These are phyloP conservation scores for Rickenella mellea DNA, from an alignment of 768 basidiomycete genomes.

Conservation along the genomic window DNA sequence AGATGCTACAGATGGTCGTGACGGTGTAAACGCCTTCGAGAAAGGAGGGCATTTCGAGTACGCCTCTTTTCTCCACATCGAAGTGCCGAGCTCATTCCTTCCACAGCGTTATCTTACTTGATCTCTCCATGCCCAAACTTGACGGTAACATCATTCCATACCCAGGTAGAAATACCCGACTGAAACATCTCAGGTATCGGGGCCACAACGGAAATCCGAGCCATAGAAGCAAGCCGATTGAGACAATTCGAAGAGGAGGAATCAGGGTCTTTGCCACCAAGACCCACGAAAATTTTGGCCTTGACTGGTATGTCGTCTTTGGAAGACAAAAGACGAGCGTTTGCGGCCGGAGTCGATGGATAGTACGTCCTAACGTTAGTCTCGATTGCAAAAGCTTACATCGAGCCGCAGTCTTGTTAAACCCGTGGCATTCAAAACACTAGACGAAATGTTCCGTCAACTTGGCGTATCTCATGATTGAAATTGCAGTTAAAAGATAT, in stretches of 20 bases:
- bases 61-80: slow-evolving; percentile 18
- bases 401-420: slow-evolving; percentile 67
- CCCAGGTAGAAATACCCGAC: background rate
- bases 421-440: slow-evolving; percentile 87
- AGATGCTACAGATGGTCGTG: slow-evolving; percentile 77
- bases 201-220: slow-evolving; percentile 76
- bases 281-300: slow-evolving; percentile 51
- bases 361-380: slow-evolving; percentile 46
- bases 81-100: slow-evolving; percentile 7
- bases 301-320: slow-evolving; percentile 89
- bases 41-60: slow-evolving; percentile 80
- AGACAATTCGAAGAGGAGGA: slow-evolving; percentile 14
- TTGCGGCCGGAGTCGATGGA: slow-evolving; percentile 89
- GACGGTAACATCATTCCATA: slow-evolving; percentile 46
- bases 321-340: slow-evolving; percentile 87
- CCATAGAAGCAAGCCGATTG: slow-evolving; percentile 45
- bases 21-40: slow-evolving; percentile 71
- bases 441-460: slow-evolving; percentile 76
- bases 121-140: slow-evolving; percentile 90
- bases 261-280: slow-evolving; percentile 16
- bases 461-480: slow-evolving; percentile 52
- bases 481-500: no score
- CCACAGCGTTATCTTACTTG: slow-evolving; percentile 71
- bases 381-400: slow-evolving; percentile 1
- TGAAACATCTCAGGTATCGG: slow-evolving; percentile 55